Conservation (phyloP, 2,329 filamentous ascomycete species). For the Penicillium sp. region DNA sequence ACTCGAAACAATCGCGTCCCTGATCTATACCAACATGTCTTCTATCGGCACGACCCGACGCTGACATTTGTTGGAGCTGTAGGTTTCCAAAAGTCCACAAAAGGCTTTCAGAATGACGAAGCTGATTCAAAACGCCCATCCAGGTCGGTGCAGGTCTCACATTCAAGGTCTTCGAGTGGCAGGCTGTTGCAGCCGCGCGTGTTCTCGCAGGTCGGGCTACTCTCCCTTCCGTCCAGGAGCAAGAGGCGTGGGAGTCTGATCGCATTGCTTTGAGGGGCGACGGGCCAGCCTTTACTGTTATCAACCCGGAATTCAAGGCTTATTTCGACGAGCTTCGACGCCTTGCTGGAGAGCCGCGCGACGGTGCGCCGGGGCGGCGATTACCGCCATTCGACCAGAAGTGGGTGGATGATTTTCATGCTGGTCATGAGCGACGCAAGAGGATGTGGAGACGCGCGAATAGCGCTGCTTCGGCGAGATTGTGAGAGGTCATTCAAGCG, state of each 20-base stretch:
- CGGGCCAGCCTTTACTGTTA: conserved; percentile 57
- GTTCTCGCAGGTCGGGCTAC: conserved; percentile 57
- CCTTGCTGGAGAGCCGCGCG: conserved; percentile 47
- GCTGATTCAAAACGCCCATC: conserved; percentile 14
- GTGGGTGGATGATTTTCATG: conserved; percentile 52
- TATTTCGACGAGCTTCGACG: conserved; percentile 60
- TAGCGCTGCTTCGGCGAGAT: conserved; percentile 25
- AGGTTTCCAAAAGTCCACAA: conserved; percentile 15
- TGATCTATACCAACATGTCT: conserved; percentile 42
- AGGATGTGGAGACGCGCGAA: conserved; percentile 61
- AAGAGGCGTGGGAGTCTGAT: conserved; percentile 60
- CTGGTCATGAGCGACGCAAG: conserved; percentile 59
- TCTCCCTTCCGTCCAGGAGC: conserved; percentile 54
- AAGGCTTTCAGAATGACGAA: not conserved
- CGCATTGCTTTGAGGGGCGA: conserved; percentile 59
- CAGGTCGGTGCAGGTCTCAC: conserved; percentile 53
- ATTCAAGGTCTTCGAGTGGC: conserved; percentile 71
- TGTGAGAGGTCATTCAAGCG: conserved; percentile 7
- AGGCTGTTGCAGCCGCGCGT: conserved; percentile 63
- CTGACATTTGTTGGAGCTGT: conserved; percentile 50
- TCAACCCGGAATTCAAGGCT: conserved; percentile 64
- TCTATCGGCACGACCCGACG: conserved; percentile 37
- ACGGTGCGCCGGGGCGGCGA: conserved; percentile 41
- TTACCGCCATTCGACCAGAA: conserved; percentile 48
- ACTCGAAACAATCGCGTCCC: conserved; percentile 38